Evolutionary conservation across 1,284 basidiomycete genomes (phyloP), one percentile per base, ranked within the genome.

Genomic region (Fomitiporia mediterranea): DNA sequence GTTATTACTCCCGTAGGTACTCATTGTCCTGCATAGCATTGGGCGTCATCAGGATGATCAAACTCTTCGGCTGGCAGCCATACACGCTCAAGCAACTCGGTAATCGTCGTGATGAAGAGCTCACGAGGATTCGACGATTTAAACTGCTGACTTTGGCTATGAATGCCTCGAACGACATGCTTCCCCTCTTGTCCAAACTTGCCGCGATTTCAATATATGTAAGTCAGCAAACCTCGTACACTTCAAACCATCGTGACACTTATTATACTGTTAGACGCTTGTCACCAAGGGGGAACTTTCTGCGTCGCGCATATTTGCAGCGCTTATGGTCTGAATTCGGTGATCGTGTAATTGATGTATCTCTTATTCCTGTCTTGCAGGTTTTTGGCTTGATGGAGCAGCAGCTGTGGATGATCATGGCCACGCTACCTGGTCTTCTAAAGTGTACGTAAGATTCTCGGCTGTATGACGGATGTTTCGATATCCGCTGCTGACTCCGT

Each of bases 21-120:
- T 23, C 38, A 34, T 21, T 25, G 28, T 1, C 21, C 32, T 34
- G 19, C 13, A 39, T 21, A 66, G 64, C 57, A 25, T 53, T 66
- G 62, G 66, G 64, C 32, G 60, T 70, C 2, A 55, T 72, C 7
- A 66, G 76, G 11, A 77, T 79, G 69, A 69, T 81, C 68, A 84
- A 84, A 66, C 76, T 84, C 60, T 85, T 85, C 61, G 82, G 74
- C 8, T 83, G 80, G 80, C 79, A 82, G 60, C 64, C 64, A 6
- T 68, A 72, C 30, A 74, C 80, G 62, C 67, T 71, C 49, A 66
- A 71, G 15, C 67, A 73, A 40, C 69, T 83, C 13, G 64, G 68
- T 1, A 70, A 70, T n/a, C 80, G 78, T 59, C 66, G 55, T 27
- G 27, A 44, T 30, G 42, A 51, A 28, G 55, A 57, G n/a, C 49